A percentile compares a stretch with the other conserved stretches of the same genome.
phyloP scores from a whole-genome alignment of 2,329 filamentous ascomycete genomes.

The Cucurbitaria berberidis region DNA sequence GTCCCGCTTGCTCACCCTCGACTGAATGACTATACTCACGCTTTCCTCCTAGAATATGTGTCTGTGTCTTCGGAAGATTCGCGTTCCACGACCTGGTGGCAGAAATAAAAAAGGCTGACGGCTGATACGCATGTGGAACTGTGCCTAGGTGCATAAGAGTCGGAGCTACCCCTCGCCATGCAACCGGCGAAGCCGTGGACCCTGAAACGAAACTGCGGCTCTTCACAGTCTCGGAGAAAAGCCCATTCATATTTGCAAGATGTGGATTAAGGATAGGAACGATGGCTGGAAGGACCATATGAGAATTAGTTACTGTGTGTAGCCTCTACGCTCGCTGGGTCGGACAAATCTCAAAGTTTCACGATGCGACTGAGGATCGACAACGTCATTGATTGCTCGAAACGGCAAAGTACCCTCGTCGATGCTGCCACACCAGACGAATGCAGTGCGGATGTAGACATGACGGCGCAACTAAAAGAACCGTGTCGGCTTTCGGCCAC shows the following conservation, averaged over 20 bases:
- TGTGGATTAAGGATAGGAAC: background rate
- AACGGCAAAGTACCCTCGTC: slow-evolving; percentile 41
- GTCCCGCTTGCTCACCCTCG: background rate
- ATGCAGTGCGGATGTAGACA: slow-evolving; percentile 33
- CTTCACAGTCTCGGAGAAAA: background rate
- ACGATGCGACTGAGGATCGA: slow-evolving; percentile 19
- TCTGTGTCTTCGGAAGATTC: no score
- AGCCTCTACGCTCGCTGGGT: background rate
- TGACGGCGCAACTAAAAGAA: slow-evolving; percentile 27
- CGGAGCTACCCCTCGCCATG: slow-evolving; percentile 5
- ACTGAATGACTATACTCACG: background rate
- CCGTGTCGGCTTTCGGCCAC: slow-evolving; percentile 22
- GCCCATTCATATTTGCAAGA: background rate
- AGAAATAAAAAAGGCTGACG: background rate
- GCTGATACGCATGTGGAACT: background rate
- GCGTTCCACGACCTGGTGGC: background rate
- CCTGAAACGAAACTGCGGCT: slow-evolving; percentile 11
- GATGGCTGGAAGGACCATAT: background rate
- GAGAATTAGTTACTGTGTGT: background rate
- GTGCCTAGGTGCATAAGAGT: slow-evolving; percentile 11
- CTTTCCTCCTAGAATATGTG: background rate
- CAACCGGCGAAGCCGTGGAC: slow-evolving; percentile 6
- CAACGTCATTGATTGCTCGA: slow-evolving; percentile 46
- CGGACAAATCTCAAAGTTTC: background rate
- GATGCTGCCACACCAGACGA: slow-evolving; percentile 41